phyloP scores from a whole-genome alignment of 768 basidiomycete genomes.

The Suillus hirtellus region DNA sequence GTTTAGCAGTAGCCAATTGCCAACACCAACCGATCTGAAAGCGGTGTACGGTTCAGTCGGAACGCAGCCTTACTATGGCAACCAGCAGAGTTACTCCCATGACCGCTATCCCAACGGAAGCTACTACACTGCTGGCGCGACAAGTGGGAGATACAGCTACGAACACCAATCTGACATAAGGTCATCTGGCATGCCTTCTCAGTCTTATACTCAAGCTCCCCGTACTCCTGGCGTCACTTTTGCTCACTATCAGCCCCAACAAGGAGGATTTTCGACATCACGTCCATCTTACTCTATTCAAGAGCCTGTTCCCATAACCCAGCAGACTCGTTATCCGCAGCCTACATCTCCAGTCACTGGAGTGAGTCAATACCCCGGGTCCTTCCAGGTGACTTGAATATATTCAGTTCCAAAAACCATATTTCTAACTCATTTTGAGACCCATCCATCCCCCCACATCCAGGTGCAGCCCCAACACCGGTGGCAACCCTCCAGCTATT shows the following conservation, averaged over 20 bases:
- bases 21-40: slow-evolving; percentile 9
- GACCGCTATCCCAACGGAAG: slow-evolving; percentile 16
- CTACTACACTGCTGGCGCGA: slow-evolving; percentile 19
- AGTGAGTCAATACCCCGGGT: slow-evolving; percentile 26
- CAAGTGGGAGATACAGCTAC: slow-evolving; percentile 25
- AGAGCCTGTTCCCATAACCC: slow-evolving; percentile 19
- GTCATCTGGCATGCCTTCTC: slow-evolving; percentile 16
- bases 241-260: slow-evolving; percentile 40
- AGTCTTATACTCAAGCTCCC: slow-evolving; percentile 20
- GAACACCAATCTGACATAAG: slow-evolving; percentile 23
- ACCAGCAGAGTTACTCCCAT: slow-evolving; percentile 20
- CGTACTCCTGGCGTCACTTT: slow-evolving; percentile 33
- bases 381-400: slow-evolving; percentile 23
- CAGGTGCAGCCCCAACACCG: slow-evolving; percentile 27
- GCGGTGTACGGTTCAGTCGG: slow-evolving; percentile 14
- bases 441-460: slow-evolving; percentile 16
- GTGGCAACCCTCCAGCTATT: slow-evolving; percentile 21
- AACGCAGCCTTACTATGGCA: slow-evolving; percentile 17
- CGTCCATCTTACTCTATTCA: slow-evolving; percentile 30
- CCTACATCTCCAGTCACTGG: slow-evolving; percentile 18
- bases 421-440: slow-evolving; percentile 15
- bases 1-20: slow-evolving; percentile 6
- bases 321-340: slow-evolving; percentile 21
- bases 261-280: slow-evolving; percentile 37
- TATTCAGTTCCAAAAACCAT: background rate